These are phyloP conservation scores for Neoscytalidium dimidiatum DNA, from an alignment of 2,329 filamentous ascomycete genomes.

Conservation along the genomic window DNA sequence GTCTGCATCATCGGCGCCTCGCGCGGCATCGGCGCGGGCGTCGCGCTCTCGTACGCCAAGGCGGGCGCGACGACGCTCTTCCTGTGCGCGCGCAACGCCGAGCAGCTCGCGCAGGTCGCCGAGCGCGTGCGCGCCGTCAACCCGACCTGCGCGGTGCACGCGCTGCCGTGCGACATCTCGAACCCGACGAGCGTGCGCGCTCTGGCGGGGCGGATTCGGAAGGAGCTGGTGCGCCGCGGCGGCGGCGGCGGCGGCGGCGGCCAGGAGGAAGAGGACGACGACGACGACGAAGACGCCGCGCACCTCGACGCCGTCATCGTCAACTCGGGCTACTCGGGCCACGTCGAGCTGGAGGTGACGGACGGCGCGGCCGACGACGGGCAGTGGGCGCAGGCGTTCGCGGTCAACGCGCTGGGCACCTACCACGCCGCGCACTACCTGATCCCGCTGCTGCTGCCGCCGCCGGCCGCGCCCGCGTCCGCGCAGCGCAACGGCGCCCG, in stretches of 20 bases:
- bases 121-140: neutral
- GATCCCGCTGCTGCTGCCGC: slow-evolving; percentile 30
- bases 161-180: slow-evolving; percentile 32
- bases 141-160: neutral
- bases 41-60: slow-evolving; percentile 34
- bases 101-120: slow-evolving; percentile 29
- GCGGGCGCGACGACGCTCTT: slow-evolving; percentile 44
- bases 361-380: slow-evolving; percentile 36
- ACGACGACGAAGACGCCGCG: neutral
- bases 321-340: slow-evolving; percentile 32
- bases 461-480: no score
- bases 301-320: neutral
- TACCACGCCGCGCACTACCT: slow-evolving; percentile 41
- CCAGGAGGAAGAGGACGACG: no score
- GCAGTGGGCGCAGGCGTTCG: slow-evolving; percentile 32
- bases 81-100: slow-evolving; percentile 41
- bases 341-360: slow-evolving; percentile 35
- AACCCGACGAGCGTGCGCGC: slow-evolving; percentile 27
- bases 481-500: slow-evolving; percentile 8
- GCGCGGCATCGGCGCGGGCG: slow-evolving; percentile 32
- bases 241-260: no score
- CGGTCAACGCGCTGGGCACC: slow-evolving; percentile 40
- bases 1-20: slow-evolving; percentile 35
- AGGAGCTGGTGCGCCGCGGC: neutral
- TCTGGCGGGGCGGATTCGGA: neutral